A percentile compares a stretch with the other conserved stretches of the same genome.
These are phyloP conservation scores for Penicillium oxalicum DNA, from an alignment of 2,329 filamentous ascomycete species.

Conservation along the genomic window DNA sequence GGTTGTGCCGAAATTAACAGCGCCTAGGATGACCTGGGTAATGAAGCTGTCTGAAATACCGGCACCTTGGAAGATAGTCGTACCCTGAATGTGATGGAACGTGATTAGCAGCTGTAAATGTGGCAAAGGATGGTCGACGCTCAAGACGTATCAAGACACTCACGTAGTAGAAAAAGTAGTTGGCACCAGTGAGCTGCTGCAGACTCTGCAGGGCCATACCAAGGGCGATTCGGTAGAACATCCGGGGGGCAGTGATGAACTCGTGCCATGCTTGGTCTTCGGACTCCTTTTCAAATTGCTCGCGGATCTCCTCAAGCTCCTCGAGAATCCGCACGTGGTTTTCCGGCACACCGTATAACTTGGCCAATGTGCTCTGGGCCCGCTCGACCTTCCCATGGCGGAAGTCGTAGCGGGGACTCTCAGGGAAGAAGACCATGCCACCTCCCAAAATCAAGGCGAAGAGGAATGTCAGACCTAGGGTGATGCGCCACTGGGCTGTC, in stretches of 20 bases:
- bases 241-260: slow-evolving; percentile 42
- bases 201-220: slow-evolving; percentile 40
- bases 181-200: slow-evolving; percentile 43
- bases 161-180: slow-evolving; percentile 52
- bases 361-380: slow-evolving; percentile 48
- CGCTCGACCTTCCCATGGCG: slow-evolving; percentile 48
- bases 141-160: background rate
- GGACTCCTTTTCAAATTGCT: slow-evolving; percentile 51
- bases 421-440: slow-evolving; percentile 53
- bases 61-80: slow-evolving; percentile 53
- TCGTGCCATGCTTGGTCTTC: slow-evolving; percentile 37
- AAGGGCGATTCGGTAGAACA: slow-evolving; percentile 41
- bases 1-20: slow-evolving; percentile 63
- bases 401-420: slow-evolving; percentile 55
- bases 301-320: slow-evolving; percentile 52
- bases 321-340: slow-evolving; percentile 49
- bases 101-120: no score
- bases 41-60: slow-evolving; percentile 59
- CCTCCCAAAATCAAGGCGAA: slow-evolving; percentile 50
- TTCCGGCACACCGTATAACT: slow-evolving; percentile 50
- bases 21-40: slow-evolving; percentile 58
- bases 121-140: no score
- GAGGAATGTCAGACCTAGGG: slow-evolving; percentile 53
- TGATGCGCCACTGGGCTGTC: slow-evolving; percentile 47
- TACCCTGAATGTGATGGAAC: slow-evolving; percentile 32